A percentile compares a stretch with the other conserved stretches of the same genome.
These are phyloP conservation scores for Poteriospumella lacustris DNA, from an alignment of 108 stramenopile species.

Conservation along the genomic window DNA sequence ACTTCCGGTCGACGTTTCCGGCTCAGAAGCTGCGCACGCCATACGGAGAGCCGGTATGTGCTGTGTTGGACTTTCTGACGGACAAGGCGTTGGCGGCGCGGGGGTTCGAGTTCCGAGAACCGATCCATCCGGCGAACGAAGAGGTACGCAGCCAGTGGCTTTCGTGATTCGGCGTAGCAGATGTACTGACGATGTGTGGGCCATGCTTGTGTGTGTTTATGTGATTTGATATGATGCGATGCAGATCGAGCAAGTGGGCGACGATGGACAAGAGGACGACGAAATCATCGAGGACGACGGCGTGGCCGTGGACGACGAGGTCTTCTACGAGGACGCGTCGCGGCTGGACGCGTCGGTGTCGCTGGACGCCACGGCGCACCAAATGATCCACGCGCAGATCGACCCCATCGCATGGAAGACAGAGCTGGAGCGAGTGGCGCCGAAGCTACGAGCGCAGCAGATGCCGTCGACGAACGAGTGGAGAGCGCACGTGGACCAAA, in stretches of 20 bases:
- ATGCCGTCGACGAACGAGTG: slow-evolving; percentile 49
- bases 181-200: too few species aligned
- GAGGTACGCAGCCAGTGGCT: not conserved
- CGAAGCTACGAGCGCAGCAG: slow-evolving; percentile 28
- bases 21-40: slow-evolving; percentile 43
- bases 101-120: slow-evolving; percentile 38
- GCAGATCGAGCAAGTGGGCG: not conserved
- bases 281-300: slow-evolving; percentile 35
- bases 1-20: slow-evolving; percentile 52
- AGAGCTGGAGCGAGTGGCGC: slow-evolving; percentile 60
- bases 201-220: not conserved
- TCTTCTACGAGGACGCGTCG: slow-evolving; percentile 34
- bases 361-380: slow-evolving; percentile 23
- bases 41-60: slow-evolving; percentile 52
- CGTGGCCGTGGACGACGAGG: slow-evolving; percentile 53
- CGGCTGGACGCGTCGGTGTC: slow-evolving; percentile 29
- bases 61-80: slow-evolving; percentile 54
- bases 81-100: slow-evolving; percentile 40
- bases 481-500: slow-evolving; percentile 57
- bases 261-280: not conserved
- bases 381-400: slow-evolving; percentile 42
- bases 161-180: too few species aligned
- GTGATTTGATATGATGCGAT: not conserved
- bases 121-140: slow-evolving; percentile 30
- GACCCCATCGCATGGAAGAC: slow-evolving; percentile 59